Evolutionary conservation across 257 asterid species (phyloP).

Genomic region (Solanum habrochaites): DNA sequence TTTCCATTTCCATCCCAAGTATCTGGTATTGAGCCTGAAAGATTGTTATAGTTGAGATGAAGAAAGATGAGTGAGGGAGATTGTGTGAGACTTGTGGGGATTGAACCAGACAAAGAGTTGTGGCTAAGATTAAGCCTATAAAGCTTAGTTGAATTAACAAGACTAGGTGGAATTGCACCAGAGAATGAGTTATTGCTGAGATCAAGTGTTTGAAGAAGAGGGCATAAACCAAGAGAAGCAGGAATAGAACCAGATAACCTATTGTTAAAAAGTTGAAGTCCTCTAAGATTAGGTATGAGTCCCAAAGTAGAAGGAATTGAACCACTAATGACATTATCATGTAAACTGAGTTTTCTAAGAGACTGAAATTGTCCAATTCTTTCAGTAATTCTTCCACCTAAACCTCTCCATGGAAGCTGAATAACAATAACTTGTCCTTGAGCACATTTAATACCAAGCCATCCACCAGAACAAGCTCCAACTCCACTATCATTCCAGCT

Average conservation of each 20-base stretch:
- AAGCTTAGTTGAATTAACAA: slow-evolving; percentile 65
- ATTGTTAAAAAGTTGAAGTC: slow-evolving; percentile 76
- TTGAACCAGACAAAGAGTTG: slow-evolving; percentile 58
- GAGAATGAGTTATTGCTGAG: slow-evolving; percentile 57
- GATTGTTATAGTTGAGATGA: slow-evolving; percentile 41
- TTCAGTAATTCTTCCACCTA: slow-evolving; percentile 64
- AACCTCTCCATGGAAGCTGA: slow-evolving; percentile 87
- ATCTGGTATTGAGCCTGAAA: slow-evolving; percentile 59
- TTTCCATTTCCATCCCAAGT: slow-evolving; percentile 38
- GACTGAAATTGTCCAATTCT: slow-evolving; percentile 80
- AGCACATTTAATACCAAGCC: slow-evolving; percentile 93
- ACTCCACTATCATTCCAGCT: slow-evolving; percentile 86
- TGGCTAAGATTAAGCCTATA: slow-evolving; percentile 62
- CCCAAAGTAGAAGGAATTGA: slow-evolving; percentile 67
- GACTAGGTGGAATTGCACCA: slow-evolving; percentile 42
- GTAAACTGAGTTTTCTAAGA: slow-evolving; percentile 80
- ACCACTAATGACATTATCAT: slow-evolving; percentile 72
- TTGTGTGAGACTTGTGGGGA: slow-evolving; percentile 45
- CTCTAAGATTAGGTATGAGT: slow-evolving; percentile 69
- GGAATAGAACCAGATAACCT: slow-evolving; percentile 76
- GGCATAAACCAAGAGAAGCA: slow-evolving; percentile 52
- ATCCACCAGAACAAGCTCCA: slow-evolving; percentile 88
- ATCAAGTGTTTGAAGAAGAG: slow-evolving; percentile 75
- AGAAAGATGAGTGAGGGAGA: slow-evolving; percentile 49
- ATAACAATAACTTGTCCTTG: slow-evolving; percentile 86